Percentiles rank a stretch among this genome's conserved stretches.
These are phyloP conservation scores for Linnemannia schmuckeri DNA, from an alignment of 192 early-diverging fungal genomes.

Conservation along the genomic window DNA sequence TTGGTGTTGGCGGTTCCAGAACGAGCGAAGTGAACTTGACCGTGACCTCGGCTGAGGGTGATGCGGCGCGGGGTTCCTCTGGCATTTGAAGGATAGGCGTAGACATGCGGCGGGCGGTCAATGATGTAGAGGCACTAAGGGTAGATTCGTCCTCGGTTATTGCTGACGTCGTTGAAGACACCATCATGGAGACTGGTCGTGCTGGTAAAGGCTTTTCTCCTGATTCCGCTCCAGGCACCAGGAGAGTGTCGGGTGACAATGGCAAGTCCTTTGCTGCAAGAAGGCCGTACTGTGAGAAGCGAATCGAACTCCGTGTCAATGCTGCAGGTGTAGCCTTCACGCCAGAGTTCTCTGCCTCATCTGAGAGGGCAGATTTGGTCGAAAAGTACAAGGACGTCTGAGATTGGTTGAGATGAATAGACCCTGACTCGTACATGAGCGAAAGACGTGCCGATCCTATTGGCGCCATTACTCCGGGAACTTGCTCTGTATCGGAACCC, in stretches of 20 bases:
- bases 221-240: background rate
- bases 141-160: background rate
- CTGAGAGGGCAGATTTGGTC: constrained; percentile 13
- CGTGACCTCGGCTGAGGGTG: background rate
- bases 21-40: background rate
- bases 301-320: constrained; percentile 16
- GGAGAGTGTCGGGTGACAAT: background rate
- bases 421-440: constrained; percentile 18
- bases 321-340: constrained; percentile 1
- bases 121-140: background rate
- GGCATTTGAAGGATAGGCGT: background rate
- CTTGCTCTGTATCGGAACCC: constrained; percentile 5
- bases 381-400: constrained; percentile 29
- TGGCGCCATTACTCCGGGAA: background rate
- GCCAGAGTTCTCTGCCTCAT: constrained; percentile 5
- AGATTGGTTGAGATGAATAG: constrained; percentile 21
- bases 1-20: background rate
- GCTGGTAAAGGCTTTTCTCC: constrained; percentile 20
- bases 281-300: constrained; percentile 24
- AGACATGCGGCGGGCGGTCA: background rate
- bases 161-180: background rate
- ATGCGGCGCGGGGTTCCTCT: background rate
- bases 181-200: constrained; percentile 19
- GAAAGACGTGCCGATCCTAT: constrained; percentile 4
- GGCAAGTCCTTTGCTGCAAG: constrained; percentile 13